Percentiles rank a stretch among this genome's conserved stretches.
These are phyloP conservation scores for Trichopus zeylanicus DNA, from an alignment of 116 monocot genomes.

Conservation along the genomic window DNA sequence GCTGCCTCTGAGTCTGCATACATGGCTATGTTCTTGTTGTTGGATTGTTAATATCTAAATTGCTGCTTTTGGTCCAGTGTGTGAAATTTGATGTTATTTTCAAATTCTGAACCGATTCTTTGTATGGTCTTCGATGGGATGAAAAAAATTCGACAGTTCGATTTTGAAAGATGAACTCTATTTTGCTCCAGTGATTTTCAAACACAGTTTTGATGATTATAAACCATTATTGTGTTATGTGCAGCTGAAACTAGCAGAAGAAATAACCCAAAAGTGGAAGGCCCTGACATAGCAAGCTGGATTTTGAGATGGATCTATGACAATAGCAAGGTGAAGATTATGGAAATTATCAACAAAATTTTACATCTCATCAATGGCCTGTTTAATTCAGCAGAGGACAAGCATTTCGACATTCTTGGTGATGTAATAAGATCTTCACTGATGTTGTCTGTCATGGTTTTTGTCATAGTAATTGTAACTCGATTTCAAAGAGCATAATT, in stretches of 20 bases:
- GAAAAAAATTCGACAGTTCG: too few relatives aligned
- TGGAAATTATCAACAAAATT: conserved; percentile 46
- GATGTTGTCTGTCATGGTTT: conserved; percentile 61
- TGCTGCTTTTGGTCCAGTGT: too few relatives aligned
- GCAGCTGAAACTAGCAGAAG: conserved; percentile 5
- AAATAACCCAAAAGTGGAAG: conserved; percentile 13
- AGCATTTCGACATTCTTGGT: conserved; percentile 15
- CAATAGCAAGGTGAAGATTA: conserved; percentile 31
- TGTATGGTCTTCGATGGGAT: too few relatives aligned
- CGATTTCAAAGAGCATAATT: conserved; percentile 30
- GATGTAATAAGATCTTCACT: conserved; percentile 47
- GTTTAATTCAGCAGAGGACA: conserved; percentile 21
- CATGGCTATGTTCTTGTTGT: too few relatives aligned
- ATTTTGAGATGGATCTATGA: conserved; percentile 33
- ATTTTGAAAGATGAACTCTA: not conserved
- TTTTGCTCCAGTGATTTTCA: not conserved
- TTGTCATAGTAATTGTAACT: conserved; percentile 51
- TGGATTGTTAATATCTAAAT: too few relatives aligned
- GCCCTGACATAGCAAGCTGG: conserved; percentile 7
- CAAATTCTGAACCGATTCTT: too few relatives aligned
- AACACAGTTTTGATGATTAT: not conserved
- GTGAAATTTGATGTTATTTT: too few relatives aligned
- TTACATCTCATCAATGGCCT: conserved; percentile 29
- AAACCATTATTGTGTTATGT: not conserved
- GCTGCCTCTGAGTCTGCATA: too few relatives aligned